Base-by-base conservation (phyloP, 495 filamentous ascomycete genomes). In the Xylaria palmicola region DNA sequence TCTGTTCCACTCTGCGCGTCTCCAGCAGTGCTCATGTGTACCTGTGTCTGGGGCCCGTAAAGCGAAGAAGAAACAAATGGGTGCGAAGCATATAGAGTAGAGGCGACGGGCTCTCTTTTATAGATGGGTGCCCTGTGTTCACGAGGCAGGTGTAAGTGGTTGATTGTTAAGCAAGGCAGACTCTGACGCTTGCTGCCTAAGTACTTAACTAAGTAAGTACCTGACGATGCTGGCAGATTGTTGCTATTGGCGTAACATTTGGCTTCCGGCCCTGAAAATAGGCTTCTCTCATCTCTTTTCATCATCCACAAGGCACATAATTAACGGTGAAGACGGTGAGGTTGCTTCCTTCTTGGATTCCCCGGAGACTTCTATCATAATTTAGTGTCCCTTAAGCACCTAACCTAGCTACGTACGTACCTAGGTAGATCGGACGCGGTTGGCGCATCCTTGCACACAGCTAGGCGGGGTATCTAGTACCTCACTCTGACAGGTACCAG, bases 91-190 rank as follows among this genome's bases (percentile, higher is more conserved):
- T 13, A 4, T 27, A 37, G 15, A 41, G 7, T n/a, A 9, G 41
- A 40, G 55, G 43, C 49, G 44, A 30, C n/a, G 13, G 41, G 39
- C 55, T 58, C 34, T 47, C 55, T 39, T 58, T 58, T 58, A 58
- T 58, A 58, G 29, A 24, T 15, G 22, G 19, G 13, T 24, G 20
- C 55, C 37, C 36, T 43, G 52, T 37, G 43, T 17, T 29, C 17
- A 3, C 30, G 37, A 20, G 13, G 52, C 37, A 9, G 7, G 12
- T 22, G 17, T 29, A 15, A 22, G n/a, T 27, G 19, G 29, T 37
- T 26, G 50, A 56, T 62, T 62, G 50, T 56, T 62, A 62, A 62
- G 59, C 59, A 62, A 62, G 59, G 59, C 59, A 62, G 50, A 62
- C 50, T 62, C n/a, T n/a, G 4, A n/a, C 4, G 30, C 32, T 56